These are phyloP conservation scores for Nissolia schottii DNA, from an alignment of 306 rosid species.

Conservation along the genomic window DNA sequence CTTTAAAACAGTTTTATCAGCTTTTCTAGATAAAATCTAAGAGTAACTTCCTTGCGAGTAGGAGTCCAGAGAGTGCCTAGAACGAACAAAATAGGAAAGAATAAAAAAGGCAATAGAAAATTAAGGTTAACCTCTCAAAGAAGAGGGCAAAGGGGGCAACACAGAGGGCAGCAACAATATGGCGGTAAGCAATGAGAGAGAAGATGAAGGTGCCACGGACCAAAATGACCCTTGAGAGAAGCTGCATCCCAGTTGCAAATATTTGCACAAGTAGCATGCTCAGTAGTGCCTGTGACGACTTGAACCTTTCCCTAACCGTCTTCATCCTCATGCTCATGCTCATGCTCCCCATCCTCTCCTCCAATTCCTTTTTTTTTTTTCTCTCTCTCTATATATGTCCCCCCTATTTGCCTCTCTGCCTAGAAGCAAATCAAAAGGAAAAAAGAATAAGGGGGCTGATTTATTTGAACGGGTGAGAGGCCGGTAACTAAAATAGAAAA, in stretches of 20 bases:
- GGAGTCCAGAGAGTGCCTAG: too few species aligned
- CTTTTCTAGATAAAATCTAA: too few species aligned
- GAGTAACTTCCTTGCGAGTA: too few species aligned
- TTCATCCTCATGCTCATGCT: too few species aligned
- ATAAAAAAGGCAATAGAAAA: background rate
- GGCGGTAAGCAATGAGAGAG: constrained; percentile 57
- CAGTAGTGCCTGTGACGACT: constrained; percentile 25
- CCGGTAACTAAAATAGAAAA: too few species aligned
- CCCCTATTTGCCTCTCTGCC: background rate
- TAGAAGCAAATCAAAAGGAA: background rate
- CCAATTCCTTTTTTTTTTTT: too few species aligned
- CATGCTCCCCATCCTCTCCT: too few species aligned
- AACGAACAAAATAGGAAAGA: background rate
- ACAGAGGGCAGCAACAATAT: constrained; percentile 53
- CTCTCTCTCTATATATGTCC: background rate
- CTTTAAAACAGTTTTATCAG: too few species aligned
- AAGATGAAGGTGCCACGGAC: constrained; percentile 52
- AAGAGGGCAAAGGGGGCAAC: constrained; percentile 66
- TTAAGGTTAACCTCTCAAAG: constrained; percentile 46
- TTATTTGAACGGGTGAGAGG: too few species aligned
- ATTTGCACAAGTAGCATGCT: constrained; percentile 56
- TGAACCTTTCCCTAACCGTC: constrained; percentile 23
- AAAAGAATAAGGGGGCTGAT: background rate
- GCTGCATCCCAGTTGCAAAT: constrained; percentile 47
- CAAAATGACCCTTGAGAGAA: constrained; percentile 46